Evolutionary conservation across 2,329 filamentous ascomycete genomes (phyloP), one percentile per base, ranked within the genome.

Genomic region (Clarireedia paspali): DNA sequence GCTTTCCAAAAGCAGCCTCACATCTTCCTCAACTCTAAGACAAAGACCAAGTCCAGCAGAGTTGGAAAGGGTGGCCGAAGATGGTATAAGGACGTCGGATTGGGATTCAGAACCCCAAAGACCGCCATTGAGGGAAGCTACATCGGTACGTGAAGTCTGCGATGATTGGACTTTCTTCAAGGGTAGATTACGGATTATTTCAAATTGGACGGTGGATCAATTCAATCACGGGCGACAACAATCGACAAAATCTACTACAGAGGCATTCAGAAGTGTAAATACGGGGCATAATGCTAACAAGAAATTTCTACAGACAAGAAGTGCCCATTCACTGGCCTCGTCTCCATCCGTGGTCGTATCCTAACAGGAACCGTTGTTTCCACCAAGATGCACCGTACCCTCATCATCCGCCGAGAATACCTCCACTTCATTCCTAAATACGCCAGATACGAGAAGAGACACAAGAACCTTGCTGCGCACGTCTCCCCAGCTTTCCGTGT

Each of bases 1-100:
- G 94, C 94, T 84, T 99, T 89, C 89, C 94, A 97, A 81, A 99
- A 99, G 88, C 92, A 99, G 85, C 94, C 94, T 77, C 94, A 99
- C 81, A 96, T 99, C 84, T 99, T 97, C 89, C 85, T 89, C 73
- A 96, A 97, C 87, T 83, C 87, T 75, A 99, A 99, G 88, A 80
- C 82, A 77, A 90, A 91, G 83, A 79, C 85, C 74, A 87, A 88
- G 79, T 89, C 88, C 75, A 80, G 81, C 77, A 87, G 86, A 76
- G 87, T 87, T 71, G 91, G 91, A 77, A 95, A 95, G 86, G 88
- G 66, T 59, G 90, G 89, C 71, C 88, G 89, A 79, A 87, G 91
- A 91, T 92, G 87, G 91, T 96, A 95, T 81, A 99, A 99, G 88
- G 94, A 99, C 75, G 91, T 99, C 72, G 94, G 94, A 81, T 85